Percentiles rank a stretch among this genome's conserved stretches.
These are phyloP conservation scores for Chaetomium fimeti DNA, from an alignment of 495 filamentous ascomycete species.

Conservation along the genomic window DNA sequence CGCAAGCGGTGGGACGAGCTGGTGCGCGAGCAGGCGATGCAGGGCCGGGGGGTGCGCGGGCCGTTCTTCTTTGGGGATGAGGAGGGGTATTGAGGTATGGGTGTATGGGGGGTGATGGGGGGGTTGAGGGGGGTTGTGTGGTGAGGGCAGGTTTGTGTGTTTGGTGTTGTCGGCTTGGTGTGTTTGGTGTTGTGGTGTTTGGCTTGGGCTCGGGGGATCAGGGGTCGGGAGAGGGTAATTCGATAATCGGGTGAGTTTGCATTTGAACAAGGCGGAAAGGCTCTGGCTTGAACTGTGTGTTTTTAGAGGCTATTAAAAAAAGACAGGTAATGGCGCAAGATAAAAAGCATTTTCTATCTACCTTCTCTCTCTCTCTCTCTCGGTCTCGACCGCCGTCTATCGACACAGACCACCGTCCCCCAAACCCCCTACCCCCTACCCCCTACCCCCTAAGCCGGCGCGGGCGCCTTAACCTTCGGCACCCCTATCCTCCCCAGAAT, in stretches of 20 bases:
- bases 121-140: too few species aligned
- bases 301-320: too few species aligned
- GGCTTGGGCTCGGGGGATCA: not conserved
- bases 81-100: too few species aligned
- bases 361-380: too few species aligned
- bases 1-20: slow-evolving; percentile 76
- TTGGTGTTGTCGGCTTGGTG: not conserved
- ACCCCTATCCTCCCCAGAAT: slow-evolving; percentile 63
- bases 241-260: too few species aligned
- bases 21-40: slow-evolving; percentile 25
- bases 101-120: too few species aligned
- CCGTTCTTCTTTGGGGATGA: slow-evolving; percentile 27
- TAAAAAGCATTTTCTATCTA: too few species aligned
- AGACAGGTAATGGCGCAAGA: too few species aligned
- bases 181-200: not conserved
- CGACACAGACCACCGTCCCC: not conserved
- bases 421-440: not conserved
- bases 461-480: slow-evolving; percentile 31
- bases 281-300: too few species aligned
- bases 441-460: not conserved
- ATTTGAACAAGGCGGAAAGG: too few species aligned
- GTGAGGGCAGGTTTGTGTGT: too few species aligned
- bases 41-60: slow-evolving; percentile 16
- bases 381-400: not conserved
- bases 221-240: not conserved